Percentiles rank a stretch among this genome's conserved stretches.
These are phyloP conservation scores for Leccinum solheimii DNA, from an alignment of 1,284 basidiomycete genomes.

Conservation along the genomic window DNA sequence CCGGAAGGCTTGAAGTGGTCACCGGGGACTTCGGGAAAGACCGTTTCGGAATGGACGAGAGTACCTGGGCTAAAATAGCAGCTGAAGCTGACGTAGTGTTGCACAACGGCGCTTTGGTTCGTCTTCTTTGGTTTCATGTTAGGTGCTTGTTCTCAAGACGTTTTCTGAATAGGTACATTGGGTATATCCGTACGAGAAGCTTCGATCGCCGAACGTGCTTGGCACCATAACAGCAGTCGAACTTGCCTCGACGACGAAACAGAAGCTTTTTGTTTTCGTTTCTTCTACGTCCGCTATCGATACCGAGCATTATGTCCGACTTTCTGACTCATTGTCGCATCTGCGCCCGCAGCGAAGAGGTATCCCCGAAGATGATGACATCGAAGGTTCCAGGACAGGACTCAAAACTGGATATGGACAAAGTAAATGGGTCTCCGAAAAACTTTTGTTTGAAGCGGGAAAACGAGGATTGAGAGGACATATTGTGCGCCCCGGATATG, in stretches of 20 bases:
- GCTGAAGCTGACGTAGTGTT: slow-evolving; percentile 82
- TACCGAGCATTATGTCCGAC: slow-evolving; percentile 84
- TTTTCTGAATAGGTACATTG: slow-evolving; percentile 78
- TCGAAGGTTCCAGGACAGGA: slow-evolving; percentile 80
- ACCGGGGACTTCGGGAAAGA: slow-evolving; percentile 85
- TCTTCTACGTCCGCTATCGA: slow-evolving; percentile 95
- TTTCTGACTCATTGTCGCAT: slow-evolving; percentile 72
- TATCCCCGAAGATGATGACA: slow-evolving; percentile 85
- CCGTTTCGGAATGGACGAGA: slow-evolving; percentile 72
- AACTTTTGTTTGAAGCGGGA: slow-evolving; percentile 89
- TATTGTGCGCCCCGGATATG: slow-evolving; percentile 93
- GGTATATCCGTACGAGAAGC: slow-evolving; percentile 97
- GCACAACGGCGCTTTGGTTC: slow-evolving; percentile 94
- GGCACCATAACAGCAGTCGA: slow-evolving; percentile 85
- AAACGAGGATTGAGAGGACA: slow-evolving; percentile 84
- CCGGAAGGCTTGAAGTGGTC: slow-evolving; percentile 77
- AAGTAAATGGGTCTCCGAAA: slow-evolving; percentile 98
- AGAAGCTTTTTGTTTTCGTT: slow-evolving; percentile 88
- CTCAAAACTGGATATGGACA: slow-evolving; percentile 96
- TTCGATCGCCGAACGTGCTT: slow-evolving; percentile 90
- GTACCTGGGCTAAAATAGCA: slow-evolving; percentile 70
- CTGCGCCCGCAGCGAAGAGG: slow-evolving; percentile 54
- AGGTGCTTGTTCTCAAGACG: neutral
- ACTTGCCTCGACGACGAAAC: slow-evolving; percentile 72
- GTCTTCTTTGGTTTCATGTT: slow-evolving; percentile 29